phyloP scores from a whole-genome alignment of 495 filamentous ascomycete species.

The Achaetomiella virescens region DNA sequence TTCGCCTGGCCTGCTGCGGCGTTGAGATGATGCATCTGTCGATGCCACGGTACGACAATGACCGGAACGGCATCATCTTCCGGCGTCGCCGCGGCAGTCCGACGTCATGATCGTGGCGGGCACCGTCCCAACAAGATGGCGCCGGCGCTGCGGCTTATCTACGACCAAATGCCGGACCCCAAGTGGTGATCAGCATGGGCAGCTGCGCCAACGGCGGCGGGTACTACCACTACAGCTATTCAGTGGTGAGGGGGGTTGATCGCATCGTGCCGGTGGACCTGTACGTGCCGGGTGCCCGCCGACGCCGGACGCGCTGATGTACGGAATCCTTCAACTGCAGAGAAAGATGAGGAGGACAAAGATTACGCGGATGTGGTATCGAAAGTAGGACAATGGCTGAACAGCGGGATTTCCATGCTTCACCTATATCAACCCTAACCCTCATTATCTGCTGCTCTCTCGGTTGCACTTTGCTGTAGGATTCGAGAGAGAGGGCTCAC shows the following conservation, averaged over 20 bases:
- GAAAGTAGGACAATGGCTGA: constrained; percentile 23
- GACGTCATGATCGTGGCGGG: constrained; percentile 98
- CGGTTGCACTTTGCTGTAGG: no score
- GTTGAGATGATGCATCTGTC: constrained; percentile 98
- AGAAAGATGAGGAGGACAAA: constrained; percentile 79
- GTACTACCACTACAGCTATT: constrained; percentile 93
- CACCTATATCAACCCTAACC: no score
- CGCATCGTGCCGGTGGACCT: constrained; percentile 86
- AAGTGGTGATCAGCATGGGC: constrained; percentile 88
- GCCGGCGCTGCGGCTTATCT: constrained; percentile 84
- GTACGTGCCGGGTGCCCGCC: constrained; percentile 92
- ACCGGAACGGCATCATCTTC: constrained; percentile 95
- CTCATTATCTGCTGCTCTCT: no score
- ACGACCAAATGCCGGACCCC: constrained; percentile 97
- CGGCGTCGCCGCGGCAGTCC: constrained; percentile 86
- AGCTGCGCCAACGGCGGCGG: constrained; percentile 88
- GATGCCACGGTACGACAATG: constrained; percentile 91
- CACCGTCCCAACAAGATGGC: constrained; percentile 97
- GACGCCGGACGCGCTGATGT: constrained; percentile 79
- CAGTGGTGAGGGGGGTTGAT: constrained; percentile 79
- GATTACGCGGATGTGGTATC: constrained; percentile 58
- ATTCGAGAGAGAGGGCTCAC: no score
- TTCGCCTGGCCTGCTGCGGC: constrained; percentile 94
- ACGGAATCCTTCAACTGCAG: constrained; percentile 78
- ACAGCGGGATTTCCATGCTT: no score